A percentile compares a stretch with the other conserved stretches of the same genome.
phyloP scores from a whole-genome alignment of 2,329 filamentous ascomycete genomes.

The Aspergillus bombycis region DNA sequence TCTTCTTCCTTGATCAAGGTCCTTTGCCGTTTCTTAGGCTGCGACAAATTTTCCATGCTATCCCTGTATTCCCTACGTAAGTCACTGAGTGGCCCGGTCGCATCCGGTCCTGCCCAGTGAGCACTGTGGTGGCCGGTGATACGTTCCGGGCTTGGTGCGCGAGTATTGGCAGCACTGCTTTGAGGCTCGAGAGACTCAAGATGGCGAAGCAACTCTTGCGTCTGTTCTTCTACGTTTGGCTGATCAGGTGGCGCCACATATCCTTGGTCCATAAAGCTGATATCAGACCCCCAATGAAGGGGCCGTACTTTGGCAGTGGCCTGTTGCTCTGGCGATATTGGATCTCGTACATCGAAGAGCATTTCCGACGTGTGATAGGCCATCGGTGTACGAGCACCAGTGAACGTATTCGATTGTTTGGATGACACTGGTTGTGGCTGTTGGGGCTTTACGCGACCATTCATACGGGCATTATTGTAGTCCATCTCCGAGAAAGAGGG shows the following conservation, averaged over 20 bases:
- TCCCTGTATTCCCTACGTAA: conserved; percentile 20
- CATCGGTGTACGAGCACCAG: conserved; percentile 29
- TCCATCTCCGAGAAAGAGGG: conserved; percentile 27
- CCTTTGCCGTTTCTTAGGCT: conserved; percentile 38
- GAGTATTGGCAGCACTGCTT: conserved; percentile 63
- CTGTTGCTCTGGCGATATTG: conserved; percentile 39
- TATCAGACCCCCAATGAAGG: conserved; percentile 70
- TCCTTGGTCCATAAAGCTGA: conserved; percentile 63
- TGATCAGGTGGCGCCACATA: conserved; percentile 61
- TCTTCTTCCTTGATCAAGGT: conserved; percentile 46
- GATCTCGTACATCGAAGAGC: conserved; percentile 42
- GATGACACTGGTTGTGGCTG: conserved; percentile 16
- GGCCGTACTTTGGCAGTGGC: conserved; percentile 43
- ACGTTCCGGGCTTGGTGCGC: conserved; percentile 58
- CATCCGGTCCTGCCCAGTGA: conserved; percentile 21
- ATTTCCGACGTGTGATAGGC: conserved; percentile 43
- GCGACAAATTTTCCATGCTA: conserved; percentile 26
- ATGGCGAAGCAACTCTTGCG: conserved; percentile 58
- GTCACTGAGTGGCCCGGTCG: conserved; percentile 12
- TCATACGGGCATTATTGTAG: conserved; percentile 20
- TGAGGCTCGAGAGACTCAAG: conserved; percentile 62
- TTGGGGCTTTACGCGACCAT: conserved; percentile 23
- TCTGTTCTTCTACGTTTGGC: conserved; percentile 62
- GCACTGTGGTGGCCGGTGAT: conserved; percentile 20
- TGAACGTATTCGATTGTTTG: conserved; percentile 18